A percentile compares a stretch with the other conserved stretches of the same genome.
These are phyloP conservation scores for Coemansia sp. DNA, from an alignment of 192 early-diverging fungal species.

Conservation along the genomic window DNA sequence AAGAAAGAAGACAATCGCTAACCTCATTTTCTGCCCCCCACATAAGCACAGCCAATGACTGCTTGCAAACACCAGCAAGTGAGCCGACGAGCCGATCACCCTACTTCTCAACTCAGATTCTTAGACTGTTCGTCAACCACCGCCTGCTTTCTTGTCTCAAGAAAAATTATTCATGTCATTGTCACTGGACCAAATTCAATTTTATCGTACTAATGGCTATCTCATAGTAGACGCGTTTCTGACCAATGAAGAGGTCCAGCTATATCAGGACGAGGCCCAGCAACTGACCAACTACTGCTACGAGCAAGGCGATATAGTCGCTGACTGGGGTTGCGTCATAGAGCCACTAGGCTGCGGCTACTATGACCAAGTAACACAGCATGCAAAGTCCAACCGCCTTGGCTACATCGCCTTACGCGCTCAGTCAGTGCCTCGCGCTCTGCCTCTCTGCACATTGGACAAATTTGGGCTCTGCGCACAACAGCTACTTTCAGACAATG, in stretches of 20 bases:
- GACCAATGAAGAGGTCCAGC: conserved; percentile 12
- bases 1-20: background rate
- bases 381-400: conserved; percentile 7
- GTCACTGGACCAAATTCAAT: conserved; percentile 20
- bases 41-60: conserved; percentile 32
- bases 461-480: conserved; percentile 38
- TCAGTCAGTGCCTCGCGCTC: background rate
- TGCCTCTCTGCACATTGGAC: conserved; percentile 30
- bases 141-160: background rate
- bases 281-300: conserved; percentile 50
- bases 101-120: background rate
- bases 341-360: conserved; percentile 52
- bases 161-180: background rate
- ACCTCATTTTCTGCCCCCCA: background rate
- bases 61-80: conserved; percentile 30
- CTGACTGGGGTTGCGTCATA: conserved; percentile 50
- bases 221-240: conserved; percentile 40
- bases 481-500: conserved; percentile 16
- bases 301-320: conserved; percentile 48
- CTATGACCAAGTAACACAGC: conserved; percentile 19
- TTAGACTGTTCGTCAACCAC: background rate
- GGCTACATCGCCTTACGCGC: conserved; percentile 19
- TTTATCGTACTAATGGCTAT: conserved; percentile 29
- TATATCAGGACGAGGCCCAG: conserved; percentile 34
- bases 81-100: background rate